Evolutionary conservation across 2,329 filamentous ascomycete genomes (phyloP).

Genomic region (Chalaropsis ovoidea): DNA sequence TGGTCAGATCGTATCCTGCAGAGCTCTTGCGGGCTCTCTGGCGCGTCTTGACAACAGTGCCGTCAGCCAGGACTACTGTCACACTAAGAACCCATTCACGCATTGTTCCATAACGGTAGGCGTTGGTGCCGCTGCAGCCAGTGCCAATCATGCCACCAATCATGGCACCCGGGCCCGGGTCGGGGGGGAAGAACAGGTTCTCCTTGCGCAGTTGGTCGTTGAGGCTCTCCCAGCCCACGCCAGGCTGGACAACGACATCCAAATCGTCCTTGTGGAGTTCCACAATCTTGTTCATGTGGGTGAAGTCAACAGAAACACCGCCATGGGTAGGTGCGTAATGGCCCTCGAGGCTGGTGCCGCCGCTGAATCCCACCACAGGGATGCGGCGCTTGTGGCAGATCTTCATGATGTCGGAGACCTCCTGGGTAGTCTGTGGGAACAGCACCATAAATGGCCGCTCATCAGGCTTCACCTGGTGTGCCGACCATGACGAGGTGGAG

Average conservation of each 20-base stretch:
- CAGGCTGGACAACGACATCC: slow-evolving; percentile 68
- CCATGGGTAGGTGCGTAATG: slow-evolving; percentile 75
- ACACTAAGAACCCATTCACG: slow-evolving; percentile 82
- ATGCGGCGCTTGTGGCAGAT: slow-evolving; percentile 71
- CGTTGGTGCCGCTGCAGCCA: slow-evolving; percentile 67
- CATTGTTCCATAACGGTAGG: slow-evolving; percentile 90
- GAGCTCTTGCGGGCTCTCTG: slow-evolving; percentile 82
- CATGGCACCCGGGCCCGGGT: slow-evolving; percentile 83
- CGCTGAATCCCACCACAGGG: slow-evolving; percentile 77
- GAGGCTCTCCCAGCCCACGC: slow-evolving; percentile 74
- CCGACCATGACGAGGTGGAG: slow-evolving; percentile 53
- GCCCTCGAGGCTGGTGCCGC: slow-evolving; percentile 81
- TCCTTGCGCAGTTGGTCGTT: slow-evolving; percentile 66
- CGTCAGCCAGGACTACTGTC: slow-evolving; percentile 82
- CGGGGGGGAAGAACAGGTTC: slow-evolving; percentile 82
- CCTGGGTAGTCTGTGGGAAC: slow-evolving; percentile 65
- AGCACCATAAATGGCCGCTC: slow-evolving; percentile 59
- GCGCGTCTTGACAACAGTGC: slow-evolving; percentile 78
- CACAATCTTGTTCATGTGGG: slow-evolving; percentile 72
- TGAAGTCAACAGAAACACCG: slow-evolving; percentile 79
- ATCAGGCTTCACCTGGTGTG: slow-evolving; percentile 41
- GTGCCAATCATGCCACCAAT: slow-evolving; percentile 84
- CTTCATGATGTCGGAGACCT: slow-evolving; percentile 81
- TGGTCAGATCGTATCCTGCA: slow-evolving; percentile 84
- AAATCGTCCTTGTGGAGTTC: slow-evolving; percentile 66